These are phyloP conservation scores for Maudiozyma serrabonitensis DNA, from an alignment of 805 yeast genomes.

Conservation along the genomic window DNA sequence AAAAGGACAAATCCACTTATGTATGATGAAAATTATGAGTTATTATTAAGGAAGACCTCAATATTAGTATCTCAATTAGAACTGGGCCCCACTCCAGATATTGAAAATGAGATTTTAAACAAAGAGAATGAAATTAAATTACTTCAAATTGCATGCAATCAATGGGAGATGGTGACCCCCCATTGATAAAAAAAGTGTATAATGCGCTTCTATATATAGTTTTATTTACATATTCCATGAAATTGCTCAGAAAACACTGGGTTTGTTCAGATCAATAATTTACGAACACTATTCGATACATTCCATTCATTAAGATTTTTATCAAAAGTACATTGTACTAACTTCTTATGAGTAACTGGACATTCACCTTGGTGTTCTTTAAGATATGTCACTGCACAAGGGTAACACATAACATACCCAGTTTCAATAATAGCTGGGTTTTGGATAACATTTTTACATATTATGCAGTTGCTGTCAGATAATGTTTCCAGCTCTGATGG, in stretches of 20 bases:
- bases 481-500: neutral
- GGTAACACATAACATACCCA: slow-evolving; percentile 82
- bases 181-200: neutral
- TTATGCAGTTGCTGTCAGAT: slow-evolving; percentile 40
- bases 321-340: slow-evolving; percentile 64
- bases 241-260: neutral
- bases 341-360: slow-evolving; percentile 67
- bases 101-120: slow-evolving; percentile 16
- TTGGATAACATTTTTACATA: slow-evolving; percentile 54
- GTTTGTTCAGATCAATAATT: slow-evolving; percentile 47
- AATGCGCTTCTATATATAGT: too few relatives aligned
- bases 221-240: neutral
- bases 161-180: slow-evolving; percentile 18
- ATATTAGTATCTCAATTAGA: slow-evolving; percentile 14
- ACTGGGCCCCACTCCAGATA: slow-evolving; percentile 17
- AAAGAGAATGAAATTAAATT: slow-evolving; percentile 20
- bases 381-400: slow-evolving; percentile 66
- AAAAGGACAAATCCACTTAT: neutral
- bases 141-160: slow-evolving; percentile 19
- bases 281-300: slow-evolving; percentile 65
- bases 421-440: slow-evolving; percentile 88
- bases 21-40: slow-evolving; percentile 6
- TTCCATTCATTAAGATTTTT: slow-evolving; percentile 54
- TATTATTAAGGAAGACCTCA: slow-evolving; percentile 14
- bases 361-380: slow-evolving; percentile 48